These are phyloP conservation scores for Fusarium beomiforme DNA, from an alignment of 2,329 filamentous ascomycete species.

Conservation along the genomic window DNA sequence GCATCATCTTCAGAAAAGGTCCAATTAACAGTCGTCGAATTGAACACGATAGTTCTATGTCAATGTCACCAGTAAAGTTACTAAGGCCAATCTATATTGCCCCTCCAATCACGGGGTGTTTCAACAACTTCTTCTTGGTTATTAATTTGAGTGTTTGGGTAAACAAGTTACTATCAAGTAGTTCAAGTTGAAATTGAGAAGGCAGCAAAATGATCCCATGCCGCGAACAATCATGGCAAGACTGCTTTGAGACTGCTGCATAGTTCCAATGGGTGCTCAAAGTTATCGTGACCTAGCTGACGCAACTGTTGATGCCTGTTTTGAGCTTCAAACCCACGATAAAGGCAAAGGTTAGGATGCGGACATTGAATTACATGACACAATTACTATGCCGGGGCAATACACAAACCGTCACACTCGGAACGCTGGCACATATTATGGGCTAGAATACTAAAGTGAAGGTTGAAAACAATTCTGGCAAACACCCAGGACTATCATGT, in stretches of 20 bases:
- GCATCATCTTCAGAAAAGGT: not conserved
- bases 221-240: accelerated
- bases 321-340: not conserved
- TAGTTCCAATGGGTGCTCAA: no score
- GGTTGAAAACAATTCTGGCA: not conserved
- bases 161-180: not conserved
- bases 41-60: not conserved
- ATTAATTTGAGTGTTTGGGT: accelerated
- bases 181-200: not conserved
- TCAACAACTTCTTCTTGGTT: not conserved
- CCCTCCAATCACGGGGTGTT: not conserved
- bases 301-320: not conserved
- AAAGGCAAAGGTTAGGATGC: not conserved
- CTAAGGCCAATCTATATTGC: not conserved
- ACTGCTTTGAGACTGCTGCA: not conserved
- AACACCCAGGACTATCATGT: not conserved
- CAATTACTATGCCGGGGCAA: not conserved
- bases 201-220: not conserved
- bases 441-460: not conserved
- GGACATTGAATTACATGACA: not conserved
- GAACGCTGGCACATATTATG: not conserved
- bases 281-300: not conserved
- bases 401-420: not conserved
- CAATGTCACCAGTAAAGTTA: not conserved
- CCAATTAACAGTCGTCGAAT: not conserved